Evolutionary conservation across 2,329 filamentous ascomycete genomes (phyloP), one percentile per base, ranked within the genome.

Genomic region (Didymella arachidicola): DNA sequence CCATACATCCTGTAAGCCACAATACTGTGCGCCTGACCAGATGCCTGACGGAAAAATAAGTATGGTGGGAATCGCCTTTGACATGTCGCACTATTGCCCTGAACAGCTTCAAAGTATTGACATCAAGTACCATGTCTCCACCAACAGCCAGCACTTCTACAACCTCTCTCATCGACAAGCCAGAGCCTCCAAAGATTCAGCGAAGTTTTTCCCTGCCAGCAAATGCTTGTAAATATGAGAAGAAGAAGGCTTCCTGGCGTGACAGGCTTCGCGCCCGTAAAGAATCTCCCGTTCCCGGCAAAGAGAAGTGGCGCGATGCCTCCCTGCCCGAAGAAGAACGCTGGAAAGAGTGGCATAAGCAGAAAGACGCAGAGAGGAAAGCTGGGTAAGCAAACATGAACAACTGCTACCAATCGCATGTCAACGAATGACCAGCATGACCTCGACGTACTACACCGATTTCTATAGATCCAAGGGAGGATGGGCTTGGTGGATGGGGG

Each of bases 301-400:
- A 71, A 14, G 67, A 70, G 11, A 61, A 45, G 22, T 71, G 66
- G 67, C 59, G 64, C 34, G 65, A 71, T 51, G 65, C 64, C 3
- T 66, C 52, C 4, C 52, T 70, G 18, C 63, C 57, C 36, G 67
- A 72, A 2, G 60, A 71, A 29, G 65, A 72, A 45, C 53, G 68
- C 5, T 72, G 68, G 69, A 70, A 70, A 47, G 59, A 67, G 2
- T 72, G 69, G 70, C 60, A 71, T 8, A 72, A 70, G 51, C 63
- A 60, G 2, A 69, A 65, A 53, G 66, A 70, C 41, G 64, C 32
- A 53, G 67, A 68, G 53, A 62, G 63, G 53, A 32, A 52, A 54
- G 26, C 45, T 36, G 62, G 55, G 67, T 66, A 47, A 42, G 56
- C 57, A 12, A n/a, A 2, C 12, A 22, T 10, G 7, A 39, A 6